Evolutionary conservation across 2,329 filamentous ascomycete species (phyloP).

Genomic region (Aspergillus ustus): DNA sequence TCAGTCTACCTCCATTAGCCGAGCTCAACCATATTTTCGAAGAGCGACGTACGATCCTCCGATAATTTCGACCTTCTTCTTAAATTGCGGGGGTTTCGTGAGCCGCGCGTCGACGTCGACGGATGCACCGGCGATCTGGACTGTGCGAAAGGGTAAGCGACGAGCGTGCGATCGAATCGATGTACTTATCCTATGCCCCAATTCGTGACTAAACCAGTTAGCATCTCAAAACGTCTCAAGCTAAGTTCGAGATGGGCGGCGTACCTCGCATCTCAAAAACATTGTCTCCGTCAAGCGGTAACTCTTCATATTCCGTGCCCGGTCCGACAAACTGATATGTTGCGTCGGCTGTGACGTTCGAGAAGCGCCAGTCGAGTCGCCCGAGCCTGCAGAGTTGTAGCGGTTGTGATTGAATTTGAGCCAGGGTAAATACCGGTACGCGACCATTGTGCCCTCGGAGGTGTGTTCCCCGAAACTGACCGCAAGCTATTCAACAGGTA

Average conservation of each 20-base stretch:
- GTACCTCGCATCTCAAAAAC: constrained; percentile 59
- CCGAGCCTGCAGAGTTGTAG: constrained; percentile 47
- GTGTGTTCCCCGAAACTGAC: constrained; percentile 60
- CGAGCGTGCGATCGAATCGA: background rate
- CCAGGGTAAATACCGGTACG: constrained; percentile 46
- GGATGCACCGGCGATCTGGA: constrained; percentile 61
- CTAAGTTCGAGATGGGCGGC: background rate
- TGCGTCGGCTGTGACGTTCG: constrained; percentile 61
- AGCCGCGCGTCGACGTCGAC: constrained; percentile 52
- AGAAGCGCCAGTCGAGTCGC: constrained; percentile 64
- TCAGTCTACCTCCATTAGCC: constrained; percentile 51
- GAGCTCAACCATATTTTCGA: constrained; percentile 26
- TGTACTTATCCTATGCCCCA: constrained; percentile 59
- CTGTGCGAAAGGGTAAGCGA: constrained; percentile 34
- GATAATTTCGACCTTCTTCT: constrained; percentile 49
- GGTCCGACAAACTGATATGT: constrained; percentile 62
- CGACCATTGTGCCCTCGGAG: constrained; percentile 56
- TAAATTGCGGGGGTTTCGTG: constrained; percentile 46
- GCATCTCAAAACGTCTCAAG: background rate
- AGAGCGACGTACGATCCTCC: constrained; percentile 43
- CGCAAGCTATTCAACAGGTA: constrained; percentile 44
- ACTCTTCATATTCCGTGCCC: constrained; percentile 50
- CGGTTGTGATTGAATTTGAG: background rate
- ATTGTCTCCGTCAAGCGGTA: constrained; percentile 45
- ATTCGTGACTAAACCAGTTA: constrained; percentile 55